These are phyloP conservation scores for Blastobotrys illinoisensis DNA, from an alignment of 1,139 yeast species.

Conservation along the genomic window DNA sequence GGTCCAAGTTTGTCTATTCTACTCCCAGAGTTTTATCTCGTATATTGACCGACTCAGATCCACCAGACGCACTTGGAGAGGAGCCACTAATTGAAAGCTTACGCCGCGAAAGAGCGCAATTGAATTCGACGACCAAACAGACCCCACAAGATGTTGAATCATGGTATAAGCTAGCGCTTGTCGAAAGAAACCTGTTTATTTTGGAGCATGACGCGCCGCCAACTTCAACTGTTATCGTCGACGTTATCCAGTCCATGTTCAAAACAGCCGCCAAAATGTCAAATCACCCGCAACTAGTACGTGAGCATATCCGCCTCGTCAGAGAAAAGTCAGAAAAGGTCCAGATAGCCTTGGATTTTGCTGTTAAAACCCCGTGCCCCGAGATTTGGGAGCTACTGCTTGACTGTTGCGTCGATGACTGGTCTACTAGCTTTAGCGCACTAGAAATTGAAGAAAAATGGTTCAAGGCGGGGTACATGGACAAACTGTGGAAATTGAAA, in stretches of 20 bases:
- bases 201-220: neutral
- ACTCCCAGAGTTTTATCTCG: too few species aligned
- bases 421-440: neutral
- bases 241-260: neutral
- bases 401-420: neutral
- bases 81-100: neutral
- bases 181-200: slow-evolving; percentile 5
- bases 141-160: slow-evolving; percentile 5
- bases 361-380: neutral
- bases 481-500: slow-evolving; percentile 4
- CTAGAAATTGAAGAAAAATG: neutral
- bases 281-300: neutral
- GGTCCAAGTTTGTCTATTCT: neutral
- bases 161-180: slow-evolving; percentile 9
- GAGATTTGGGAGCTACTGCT: neutral
- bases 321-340: neutral
- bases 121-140: neutral
- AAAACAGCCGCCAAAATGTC: neutral
- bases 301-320: neutral
- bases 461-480: neutral
- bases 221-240: neutral
- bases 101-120: neutral
- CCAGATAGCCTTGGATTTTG: neutral
- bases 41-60: too few species aligned
- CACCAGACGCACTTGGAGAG: too few species aligned